These are phyloP conservation scores for Aspergillus quadricinctus DNA, from an alignment of 2,329 filamentous ascomycete species.

Conservation along the genomic window DNA sequence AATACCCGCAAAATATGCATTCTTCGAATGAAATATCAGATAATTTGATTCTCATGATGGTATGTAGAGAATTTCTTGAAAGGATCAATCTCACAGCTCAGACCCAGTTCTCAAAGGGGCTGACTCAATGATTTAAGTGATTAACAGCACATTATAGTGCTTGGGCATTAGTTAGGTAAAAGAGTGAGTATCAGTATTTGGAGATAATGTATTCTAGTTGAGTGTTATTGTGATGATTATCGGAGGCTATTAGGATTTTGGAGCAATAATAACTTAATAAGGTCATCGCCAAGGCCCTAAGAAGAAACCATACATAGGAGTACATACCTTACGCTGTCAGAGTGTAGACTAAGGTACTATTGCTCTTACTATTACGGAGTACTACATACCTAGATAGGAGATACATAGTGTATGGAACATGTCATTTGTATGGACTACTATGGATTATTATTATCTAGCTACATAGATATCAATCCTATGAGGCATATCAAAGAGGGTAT, in stretches of 20 bases:
- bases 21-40: not conserved
- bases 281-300: not conserved
- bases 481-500: not conserved
- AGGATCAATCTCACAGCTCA: not conserved
- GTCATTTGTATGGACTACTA: not conserved
- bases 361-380: conserved; percentile 1
- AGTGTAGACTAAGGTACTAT: not conserved
- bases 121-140: not conserved
- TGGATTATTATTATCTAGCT: not conserved
- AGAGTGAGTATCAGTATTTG: not conserved
- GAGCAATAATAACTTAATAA: too few species aligned
- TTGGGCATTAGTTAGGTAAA: not conserved
- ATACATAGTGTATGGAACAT: not conserved
- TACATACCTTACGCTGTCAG: too few species aligned
- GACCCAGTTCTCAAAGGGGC: not conserved
- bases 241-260: not conserved
- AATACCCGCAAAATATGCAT: conserved; percentile 68
- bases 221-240: not conserved
- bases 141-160: not conserved
- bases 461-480: not conserved
- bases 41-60: not conserved
- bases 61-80: not conserved
- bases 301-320: not conserved
- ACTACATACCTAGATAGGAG: not conserved
- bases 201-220: not conserved